phyloP scores from a whole-genome alignment of 257 asterid genomes.

The Anisodus tanguticus region DNA sequence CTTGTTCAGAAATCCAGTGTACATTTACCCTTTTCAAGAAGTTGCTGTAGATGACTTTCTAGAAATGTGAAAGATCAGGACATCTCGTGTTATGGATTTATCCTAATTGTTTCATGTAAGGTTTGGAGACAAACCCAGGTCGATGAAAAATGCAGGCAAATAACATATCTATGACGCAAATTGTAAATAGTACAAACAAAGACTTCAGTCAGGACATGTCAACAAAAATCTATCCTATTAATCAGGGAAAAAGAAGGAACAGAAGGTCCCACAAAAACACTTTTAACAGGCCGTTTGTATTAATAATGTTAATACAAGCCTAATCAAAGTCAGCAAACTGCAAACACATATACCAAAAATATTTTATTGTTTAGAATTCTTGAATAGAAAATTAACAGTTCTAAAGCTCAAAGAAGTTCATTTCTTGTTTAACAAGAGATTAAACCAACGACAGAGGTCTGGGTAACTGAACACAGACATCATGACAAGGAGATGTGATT shows the following conservation, averaged over 20 bases:
- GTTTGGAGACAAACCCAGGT: constrained; percentile 11
- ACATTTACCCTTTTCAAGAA: background rate
- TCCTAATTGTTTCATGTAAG: background rate
- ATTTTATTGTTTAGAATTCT: background rate
- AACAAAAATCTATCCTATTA: constrained; percentile 5
- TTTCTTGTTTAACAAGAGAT: background rate
- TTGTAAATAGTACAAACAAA: background rate
- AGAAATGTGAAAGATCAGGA: constrained; percentile 3
- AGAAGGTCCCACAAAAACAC: background rate
- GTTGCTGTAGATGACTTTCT: constrained; percentile 16
- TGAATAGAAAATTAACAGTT: constrained; percentile 4
- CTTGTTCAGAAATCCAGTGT: constrained; percentile 8
- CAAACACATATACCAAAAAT: background rate
- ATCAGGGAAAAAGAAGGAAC: background rate
- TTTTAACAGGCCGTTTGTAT: background rate
- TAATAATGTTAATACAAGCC: background rate
- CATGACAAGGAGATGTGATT: background rate
- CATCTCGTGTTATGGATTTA: constrained; percentile 11
- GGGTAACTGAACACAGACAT: background rate
- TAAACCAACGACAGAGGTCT: background rate
- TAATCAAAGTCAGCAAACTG: background rate
- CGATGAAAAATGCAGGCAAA: background rate
- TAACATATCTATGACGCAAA: background rate
- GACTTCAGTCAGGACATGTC: constrained; percentile 7
- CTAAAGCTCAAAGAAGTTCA: background rate